Conservation (phyloP, 192 early-diverging fungal genomes). For the Backusella psychrophila region DNA sequence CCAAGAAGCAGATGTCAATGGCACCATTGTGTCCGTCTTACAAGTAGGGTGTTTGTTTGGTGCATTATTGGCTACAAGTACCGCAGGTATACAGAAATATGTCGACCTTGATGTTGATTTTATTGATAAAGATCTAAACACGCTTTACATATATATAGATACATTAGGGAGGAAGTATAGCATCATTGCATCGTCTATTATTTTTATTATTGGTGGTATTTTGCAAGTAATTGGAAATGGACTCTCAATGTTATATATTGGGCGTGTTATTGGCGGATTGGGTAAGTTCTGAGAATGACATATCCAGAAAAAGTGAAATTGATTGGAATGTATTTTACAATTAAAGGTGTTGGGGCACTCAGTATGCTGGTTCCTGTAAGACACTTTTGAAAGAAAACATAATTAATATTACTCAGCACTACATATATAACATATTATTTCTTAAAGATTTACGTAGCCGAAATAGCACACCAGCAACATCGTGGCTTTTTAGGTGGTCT, state of each 20-base stretch:
- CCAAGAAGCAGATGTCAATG: constrained; percentile 15
- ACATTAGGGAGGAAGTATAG: constrained; percentile 55
- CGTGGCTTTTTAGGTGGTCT: constrained; percentile 16
- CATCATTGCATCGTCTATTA: constrained; percentile 50
- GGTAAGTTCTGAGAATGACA: not conserved
- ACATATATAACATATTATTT: not conserved
- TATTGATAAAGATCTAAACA: too few species aligned
- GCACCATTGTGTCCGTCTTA: constrained; percentile 13
- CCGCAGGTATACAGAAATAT: constrained; percentile 14
- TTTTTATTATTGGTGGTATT: constrained; percentile 65
- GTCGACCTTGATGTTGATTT: too few species aligned
- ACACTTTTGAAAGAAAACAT: not conserved
- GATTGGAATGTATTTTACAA: not conserved
- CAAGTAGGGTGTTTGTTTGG: constrained; percentile 31
- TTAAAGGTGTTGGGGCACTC: constrained; percentile 12
- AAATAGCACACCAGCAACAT: constrained; percentile 16
- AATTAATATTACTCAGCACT: not conserved
- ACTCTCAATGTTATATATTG: constrained; percentile 43
- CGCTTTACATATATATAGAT: constrained; percentile 34
- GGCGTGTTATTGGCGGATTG: constrained; percentile 49
- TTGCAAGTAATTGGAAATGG: constrained; percentile 30
- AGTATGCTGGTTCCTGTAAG: constrained; percentile 19
- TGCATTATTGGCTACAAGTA: constrained; percentile 20
- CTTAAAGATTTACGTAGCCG: constrained; percentile 18
- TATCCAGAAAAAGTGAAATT: not conserved